A percentile compares a stretch with the other conserved stretches of the same genome.
Conservation (phyloP, 768 basidiomycete species). For the Thelephora aurantiotincta region DNA sequence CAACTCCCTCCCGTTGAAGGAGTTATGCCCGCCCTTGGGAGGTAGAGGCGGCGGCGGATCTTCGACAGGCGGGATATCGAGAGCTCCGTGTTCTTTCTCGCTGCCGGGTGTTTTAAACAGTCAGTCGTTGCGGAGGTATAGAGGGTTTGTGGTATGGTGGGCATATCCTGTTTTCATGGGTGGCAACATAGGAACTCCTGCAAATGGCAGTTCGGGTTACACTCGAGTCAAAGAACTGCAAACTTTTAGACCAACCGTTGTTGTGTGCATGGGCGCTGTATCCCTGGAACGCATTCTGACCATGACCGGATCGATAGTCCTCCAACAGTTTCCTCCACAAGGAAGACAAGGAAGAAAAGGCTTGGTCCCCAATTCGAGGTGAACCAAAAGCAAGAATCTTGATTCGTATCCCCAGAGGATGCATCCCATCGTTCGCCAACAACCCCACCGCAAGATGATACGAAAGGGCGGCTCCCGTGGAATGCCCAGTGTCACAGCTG, state of each 20-base stretch:
- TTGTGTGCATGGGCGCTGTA: constrained; percentile 40
- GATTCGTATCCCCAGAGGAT: constrained; percentile 19
- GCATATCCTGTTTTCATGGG: constrained; percentile 34
- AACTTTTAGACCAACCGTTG: constrained; percentile 24
- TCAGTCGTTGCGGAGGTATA: constrained; percentile 33
- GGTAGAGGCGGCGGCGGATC: constrained; percentile 14
- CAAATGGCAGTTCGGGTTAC: background rate
- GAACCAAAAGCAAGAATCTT: constrained; percentile 36
- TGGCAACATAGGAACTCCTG: constrained; percentile 47
- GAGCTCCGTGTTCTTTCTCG: constrained; percentile 32
- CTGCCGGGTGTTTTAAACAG: constrained; percentile 32
- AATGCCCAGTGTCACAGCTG: constrained; percentile 39
- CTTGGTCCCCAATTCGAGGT: constrained; percentile 33
- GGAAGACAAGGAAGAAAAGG: constrained; percentile 25
- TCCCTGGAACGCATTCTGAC: constrained; percentile 25
- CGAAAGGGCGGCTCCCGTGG: constrained; percentile 39
- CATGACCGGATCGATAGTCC: constrained; percentile 20
- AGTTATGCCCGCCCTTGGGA: constrained; percentile 48
- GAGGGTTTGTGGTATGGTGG: constrained; percentile 32
- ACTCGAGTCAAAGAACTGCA: background rate
- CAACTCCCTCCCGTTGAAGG: constrained; percentile 42
- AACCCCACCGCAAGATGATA: constrained; percentile 37
- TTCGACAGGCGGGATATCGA: constrained; percentile 16
- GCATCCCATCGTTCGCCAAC: constrained; percentile 17
- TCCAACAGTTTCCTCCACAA: constrained; percentile 27